These are phyloP conservation scores for Aspergillus luchuensis DNA, from an alignment of 2,329 filamentous ascomycete species.

Conservation along the genomic window DNA sequence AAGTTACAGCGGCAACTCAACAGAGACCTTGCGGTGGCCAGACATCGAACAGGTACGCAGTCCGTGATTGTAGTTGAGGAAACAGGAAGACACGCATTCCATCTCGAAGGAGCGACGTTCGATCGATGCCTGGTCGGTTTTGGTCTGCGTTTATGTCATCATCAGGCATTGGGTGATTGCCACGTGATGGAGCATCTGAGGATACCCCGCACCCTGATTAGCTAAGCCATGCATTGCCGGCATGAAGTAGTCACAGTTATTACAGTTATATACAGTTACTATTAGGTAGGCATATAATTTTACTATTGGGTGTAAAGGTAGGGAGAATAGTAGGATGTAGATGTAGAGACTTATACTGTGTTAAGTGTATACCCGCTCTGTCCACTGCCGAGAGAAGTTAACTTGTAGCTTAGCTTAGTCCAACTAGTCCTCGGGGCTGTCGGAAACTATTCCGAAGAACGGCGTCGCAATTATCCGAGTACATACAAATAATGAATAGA, in stretches of 20 bases:
- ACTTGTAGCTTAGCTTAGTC: too few relatives aligned
- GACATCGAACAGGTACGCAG: conserved; percentile 7
- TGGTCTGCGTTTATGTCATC: not conserved
- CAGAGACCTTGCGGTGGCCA: not conserved
- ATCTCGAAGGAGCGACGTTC: not conserved
- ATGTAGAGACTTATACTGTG: too few relatives aligned
- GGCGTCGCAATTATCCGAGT: not conserved
- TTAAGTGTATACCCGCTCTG: too few relatives aligned
- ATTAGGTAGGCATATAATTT: too few relatives aligned
- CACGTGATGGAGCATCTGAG: not conserved
- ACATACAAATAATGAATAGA: not conserved
- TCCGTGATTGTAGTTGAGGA: not conserved
- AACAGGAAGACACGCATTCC: not conserved
- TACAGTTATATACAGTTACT: too few relatives aligned
- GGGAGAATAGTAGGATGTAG: too few relatives aligned
- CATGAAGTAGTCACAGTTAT: not conserved
- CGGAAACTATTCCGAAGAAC: not conserved
- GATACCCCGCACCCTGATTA: not conserved
- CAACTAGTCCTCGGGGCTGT: not conserved
- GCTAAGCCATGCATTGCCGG: not conserved
- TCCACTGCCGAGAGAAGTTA: too few relatives aligned
- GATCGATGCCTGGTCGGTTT: not conserved
- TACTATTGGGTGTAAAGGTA: too few relatives aligned
- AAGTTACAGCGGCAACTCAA: not conserved
- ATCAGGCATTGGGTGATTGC: not conserved